A percentile compares a stretch with the other conserved stretches of the same genome.
Conservation (phyloP, 148 eudicot genomes). For the Cornus kousa region DNA sequence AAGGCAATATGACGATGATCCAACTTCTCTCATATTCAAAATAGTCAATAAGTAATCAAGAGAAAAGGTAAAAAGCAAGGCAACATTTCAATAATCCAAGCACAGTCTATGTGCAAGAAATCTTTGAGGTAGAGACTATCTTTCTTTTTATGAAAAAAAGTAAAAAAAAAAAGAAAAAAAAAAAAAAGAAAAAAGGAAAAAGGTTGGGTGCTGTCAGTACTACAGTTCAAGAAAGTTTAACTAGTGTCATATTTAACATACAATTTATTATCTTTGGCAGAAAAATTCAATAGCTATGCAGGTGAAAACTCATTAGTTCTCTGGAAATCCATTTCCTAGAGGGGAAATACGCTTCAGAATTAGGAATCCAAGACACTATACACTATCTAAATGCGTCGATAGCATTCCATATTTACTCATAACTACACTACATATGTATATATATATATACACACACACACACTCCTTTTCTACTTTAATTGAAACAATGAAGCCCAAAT, state of each 20-base stretch:
- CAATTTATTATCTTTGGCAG: background rate
- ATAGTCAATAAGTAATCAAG: no score
- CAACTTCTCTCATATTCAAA: background rate
- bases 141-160: background rate
- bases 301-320: background rate
- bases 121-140: background rate
- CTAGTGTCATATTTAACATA: background rate
- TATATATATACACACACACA: no score
- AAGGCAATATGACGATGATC: background rate
- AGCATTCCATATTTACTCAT: background rate
- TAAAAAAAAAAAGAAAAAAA: no score
- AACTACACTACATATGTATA: background rate
- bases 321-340: background rate
- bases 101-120: background rate
- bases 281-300: background rate
- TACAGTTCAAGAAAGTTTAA: background rate
- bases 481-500: background rate
- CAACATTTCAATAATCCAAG: background rate
- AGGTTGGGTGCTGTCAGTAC: background rate
- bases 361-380: background rate
- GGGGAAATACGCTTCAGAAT: background rate
- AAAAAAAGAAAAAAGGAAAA: background rate
- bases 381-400: background rate
- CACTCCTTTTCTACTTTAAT: background rate
- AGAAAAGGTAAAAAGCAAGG: background rate